Percentiles rank a stretch among this genome's conserved stretches.
Conservation (phyloP, 371 early-diverging fungal species). For the Mucor velutinosus region DNA sequence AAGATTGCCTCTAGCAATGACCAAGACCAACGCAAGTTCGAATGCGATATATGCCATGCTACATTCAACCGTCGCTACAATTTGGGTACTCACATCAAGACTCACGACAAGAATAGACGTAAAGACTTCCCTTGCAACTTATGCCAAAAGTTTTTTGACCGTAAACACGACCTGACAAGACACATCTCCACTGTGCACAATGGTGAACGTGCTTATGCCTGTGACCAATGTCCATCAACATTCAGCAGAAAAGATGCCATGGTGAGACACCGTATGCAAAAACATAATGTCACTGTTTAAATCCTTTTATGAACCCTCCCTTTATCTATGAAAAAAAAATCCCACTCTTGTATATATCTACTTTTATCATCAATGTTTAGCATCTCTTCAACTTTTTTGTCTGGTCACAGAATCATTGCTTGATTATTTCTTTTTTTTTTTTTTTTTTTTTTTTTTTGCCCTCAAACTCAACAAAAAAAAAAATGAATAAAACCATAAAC, state of each 20-base stretch:
- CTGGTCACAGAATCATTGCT: neutral
- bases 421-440: neutral
- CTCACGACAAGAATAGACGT: conserved; percentile 67
- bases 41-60: conserved; percentile 56
- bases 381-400: neutral
- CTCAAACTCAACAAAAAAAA: too few relatives aligned
- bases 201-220: conserved; percentile 61
- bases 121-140: conserved; percentile 62
- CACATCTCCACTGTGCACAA: conserved; percentile 70
- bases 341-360: neutral
- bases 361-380: neutral
- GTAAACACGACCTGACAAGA: conserved; percentile 75
- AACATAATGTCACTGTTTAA: conserved; percentile 20
- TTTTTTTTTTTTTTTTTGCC: conserved; percentile 4
- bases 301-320: neutral
- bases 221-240: conserved; percentile 57
- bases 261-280: conserved; percentile 47
- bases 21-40: conserved; percentile 37
- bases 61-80: conserved; percentile 75
- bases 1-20: neutral
- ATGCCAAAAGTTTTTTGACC: conserved; percentile 63
- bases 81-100: conserved; percentile 72
- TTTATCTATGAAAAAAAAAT: neutral
- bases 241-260: conserved; percentile 77
- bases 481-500: neutral